Conservation (phyloP, 2,329 filamentous ascomycete species). For the Zelopaecilomyces penicillatus region DNA sequence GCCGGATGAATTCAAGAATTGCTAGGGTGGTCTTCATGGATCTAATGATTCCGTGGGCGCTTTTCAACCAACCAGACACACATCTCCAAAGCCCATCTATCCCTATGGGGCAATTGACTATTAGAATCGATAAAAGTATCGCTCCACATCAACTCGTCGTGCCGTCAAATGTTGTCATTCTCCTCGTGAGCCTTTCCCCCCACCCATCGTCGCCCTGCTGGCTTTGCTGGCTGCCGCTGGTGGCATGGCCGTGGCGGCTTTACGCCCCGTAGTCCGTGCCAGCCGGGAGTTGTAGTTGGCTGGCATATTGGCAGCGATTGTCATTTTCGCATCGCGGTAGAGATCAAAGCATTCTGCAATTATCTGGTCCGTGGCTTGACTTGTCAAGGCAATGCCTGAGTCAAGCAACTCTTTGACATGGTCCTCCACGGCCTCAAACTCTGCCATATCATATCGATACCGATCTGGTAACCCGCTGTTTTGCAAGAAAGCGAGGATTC, state of each 20-base stretch:
- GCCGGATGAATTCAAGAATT: too few species aligned
- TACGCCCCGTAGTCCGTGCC: neutral
- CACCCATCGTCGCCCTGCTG: conserved; percentile 1
- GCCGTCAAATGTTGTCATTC: too few species aligned
- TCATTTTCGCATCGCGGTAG: conserved; percentile 37
- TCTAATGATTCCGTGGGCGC: too few species aligned
- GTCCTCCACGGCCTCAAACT: conserved; percentile 42
- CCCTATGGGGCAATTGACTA: too few species aligned
- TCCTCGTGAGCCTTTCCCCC: neutral
- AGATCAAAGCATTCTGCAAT: conserved; percentile 39
- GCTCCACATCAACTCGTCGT: too few species aligned
- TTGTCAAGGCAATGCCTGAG: conserved; percentile 34
- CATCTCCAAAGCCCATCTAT: too few species aligned
- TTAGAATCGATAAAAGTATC: too few species aligned
- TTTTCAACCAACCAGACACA: too few species aligned
- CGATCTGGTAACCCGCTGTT: conserved; percentile 46
- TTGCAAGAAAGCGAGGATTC: conserved; percentile 42
- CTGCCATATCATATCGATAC: conserved; percentile 40
- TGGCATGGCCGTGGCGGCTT: neutral
- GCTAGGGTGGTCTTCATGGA: too few species aligned
- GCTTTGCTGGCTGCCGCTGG: neutral
- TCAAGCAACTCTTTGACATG: conserved; percentile 42
- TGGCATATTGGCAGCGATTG: conserved; percentile 39
- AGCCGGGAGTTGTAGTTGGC: conserved; percentile 28
- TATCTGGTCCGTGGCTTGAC: conserved; percentile 36